A percentile compares a stretch with the other conserved stretches of the same genome.
These are phyloP conservation scores for Didymella glomerata DNA, from an alignment of 2,329 filamentous ascomycete genomes.

Conservation along the genomic window DNA sequence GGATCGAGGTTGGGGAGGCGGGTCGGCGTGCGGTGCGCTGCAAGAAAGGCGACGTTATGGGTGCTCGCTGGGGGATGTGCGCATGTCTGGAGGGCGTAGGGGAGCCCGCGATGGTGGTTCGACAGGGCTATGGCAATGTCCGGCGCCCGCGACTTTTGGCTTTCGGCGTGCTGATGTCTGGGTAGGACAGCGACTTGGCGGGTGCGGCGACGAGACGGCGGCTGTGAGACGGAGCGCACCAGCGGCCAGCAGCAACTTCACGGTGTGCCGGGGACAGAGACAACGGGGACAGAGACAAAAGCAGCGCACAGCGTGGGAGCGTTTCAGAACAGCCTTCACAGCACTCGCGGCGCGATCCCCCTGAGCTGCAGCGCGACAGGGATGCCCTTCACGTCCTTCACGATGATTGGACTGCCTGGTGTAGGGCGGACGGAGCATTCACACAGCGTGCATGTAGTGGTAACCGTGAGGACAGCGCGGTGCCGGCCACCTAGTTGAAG, in stretches of 20 bases:
- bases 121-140: slow-evolving; percentile 7
- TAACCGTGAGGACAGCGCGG: not conserved
- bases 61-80: slow-evolving; percentile 6
- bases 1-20: slow-evolving; percentile 20
- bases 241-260: slow-evolving; percentile 3
- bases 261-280: slow-evolving; percentile 1
- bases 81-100: slow-evolving; percentile 9
- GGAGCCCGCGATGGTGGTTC: not conserved
- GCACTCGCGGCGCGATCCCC: slow-evolving; percentile 12
- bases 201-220: slow-evolving; percentile 6
- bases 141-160: slow-evolving; percentile 15
- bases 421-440: slow-evolving; percentile 11
- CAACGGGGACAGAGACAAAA: slow-evolving; percentile 3
- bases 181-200: slow-evolving; percentile 14
- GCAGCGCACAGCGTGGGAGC: slow-evolving; percentile 9
- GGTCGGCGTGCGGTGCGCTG: slow-evolving; percentile 11
- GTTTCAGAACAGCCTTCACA: slow-evolving; percentile 8
- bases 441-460: slow-evolving; percentile 4
- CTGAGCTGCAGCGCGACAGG: slow-evolving; percentile 21
- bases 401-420: slow-evolving; percentile 8
- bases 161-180: slow-evolving; percentile 7
- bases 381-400: slow-evolving; percentile 8
- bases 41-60: not conserved
- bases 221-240: slow-evolving; percentile 2
- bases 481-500: not conserved